Conservation (phyloP, 108 stramenopile species). For the Cyclotella choctawhatcheeana region DNA sequence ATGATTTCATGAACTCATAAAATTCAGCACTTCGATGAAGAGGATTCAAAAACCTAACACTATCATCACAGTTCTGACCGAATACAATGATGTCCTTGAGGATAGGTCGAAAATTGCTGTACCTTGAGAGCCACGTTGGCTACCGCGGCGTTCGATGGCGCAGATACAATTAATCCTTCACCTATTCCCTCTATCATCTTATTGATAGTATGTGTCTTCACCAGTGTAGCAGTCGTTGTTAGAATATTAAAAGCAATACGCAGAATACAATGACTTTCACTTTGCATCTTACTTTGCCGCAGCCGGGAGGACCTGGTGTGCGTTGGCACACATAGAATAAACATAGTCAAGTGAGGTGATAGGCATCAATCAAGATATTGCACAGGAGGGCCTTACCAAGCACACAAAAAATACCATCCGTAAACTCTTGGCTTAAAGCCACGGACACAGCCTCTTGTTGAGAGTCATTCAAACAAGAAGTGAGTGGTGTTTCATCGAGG, state of each 20-base stretch:
- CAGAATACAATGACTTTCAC: no score
- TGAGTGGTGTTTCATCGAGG: neutral
- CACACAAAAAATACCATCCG: conserved; percentile 10
- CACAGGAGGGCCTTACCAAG: conserved; percentile 15
- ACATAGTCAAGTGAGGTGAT: neutral
- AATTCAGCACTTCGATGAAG: conserved; percentile 18
- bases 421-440: conserved; percentile 4
- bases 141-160: conserved; percentile 25
- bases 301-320: neutral
- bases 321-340: neutral
- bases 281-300: no score
- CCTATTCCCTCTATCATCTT: conserved; percentile 8
- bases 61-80: conserved; percentile 33
- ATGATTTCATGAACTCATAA: conserved; percentile 12
- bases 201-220: conserved; percentile 8
- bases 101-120: neutral
- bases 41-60: conserved; percentile 42
- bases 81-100: conserved; percentile 15
- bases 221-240: no score
- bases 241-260: no score
- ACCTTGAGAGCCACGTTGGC: conserved; percentile 22
- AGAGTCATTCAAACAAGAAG: conserved; percentile 15
- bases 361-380: neutral
- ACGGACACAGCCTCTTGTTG: conserved; percentile 20
- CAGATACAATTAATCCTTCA: conserved; percentile 10